Evolutionary conservation across 768 basidiomycete species (phyloP).

Genomic region (Naganishia onofrii): DNA sequence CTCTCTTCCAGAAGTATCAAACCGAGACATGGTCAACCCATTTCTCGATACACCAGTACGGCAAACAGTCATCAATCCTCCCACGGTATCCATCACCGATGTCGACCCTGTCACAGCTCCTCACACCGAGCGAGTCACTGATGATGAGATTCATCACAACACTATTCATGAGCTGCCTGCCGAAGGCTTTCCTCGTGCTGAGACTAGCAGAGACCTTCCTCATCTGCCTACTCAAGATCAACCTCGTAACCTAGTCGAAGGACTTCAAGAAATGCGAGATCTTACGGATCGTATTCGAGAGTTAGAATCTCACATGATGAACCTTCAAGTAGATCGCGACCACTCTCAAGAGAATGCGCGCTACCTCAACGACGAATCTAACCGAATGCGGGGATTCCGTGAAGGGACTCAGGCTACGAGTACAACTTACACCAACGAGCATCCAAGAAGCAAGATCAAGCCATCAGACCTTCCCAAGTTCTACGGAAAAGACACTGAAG

Average conservation of each 20-base stretch:
- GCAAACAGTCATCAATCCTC: neutral
- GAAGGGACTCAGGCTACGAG: neutral
- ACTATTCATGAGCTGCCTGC: neutral
- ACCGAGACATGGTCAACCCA: neutral
- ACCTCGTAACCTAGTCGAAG: neutral
- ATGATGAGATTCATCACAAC: neutral
- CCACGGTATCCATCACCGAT: neutral
- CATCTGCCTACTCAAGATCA: too few relatives aligned
- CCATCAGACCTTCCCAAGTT: conserved; percentile 24
- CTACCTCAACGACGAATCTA: neutral
- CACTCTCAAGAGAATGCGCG: neutral
- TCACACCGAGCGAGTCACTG: neutral
- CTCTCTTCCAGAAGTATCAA: neutral
- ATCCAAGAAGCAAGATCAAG: conserved; percentile 15
- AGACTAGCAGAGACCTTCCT: neutral
- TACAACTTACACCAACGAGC: conserved; percentile 4
- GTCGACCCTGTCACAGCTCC: too few relatives aligned
- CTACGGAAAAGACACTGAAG: conserved; percentile 13
- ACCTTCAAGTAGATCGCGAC: neutral
- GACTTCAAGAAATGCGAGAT: neutral
- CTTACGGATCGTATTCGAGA: neutral
- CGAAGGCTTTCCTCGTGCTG: neutral
- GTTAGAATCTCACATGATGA: neutral
- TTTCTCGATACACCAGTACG: neutral
- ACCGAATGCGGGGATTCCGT: neutral